A percentile compares a stretch with the other conserved stretches of the same genome.
Conservation (phyloP, 306 rosid genomes). For the Vachellia collinsii region DNA sequence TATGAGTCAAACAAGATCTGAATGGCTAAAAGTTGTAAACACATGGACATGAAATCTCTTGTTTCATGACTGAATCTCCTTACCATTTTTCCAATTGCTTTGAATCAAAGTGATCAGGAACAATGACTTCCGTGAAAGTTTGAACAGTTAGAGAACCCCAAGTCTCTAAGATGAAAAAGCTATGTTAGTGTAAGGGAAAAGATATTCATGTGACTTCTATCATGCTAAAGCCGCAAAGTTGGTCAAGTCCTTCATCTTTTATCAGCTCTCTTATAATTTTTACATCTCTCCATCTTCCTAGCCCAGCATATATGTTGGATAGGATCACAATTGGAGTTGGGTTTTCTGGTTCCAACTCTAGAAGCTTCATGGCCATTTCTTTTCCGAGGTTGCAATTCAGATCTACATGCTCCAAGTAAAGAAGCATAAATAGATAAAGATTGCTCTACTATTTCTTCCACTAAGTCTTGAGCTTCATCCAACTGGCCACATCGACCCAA, state of each 20-base stretch:
- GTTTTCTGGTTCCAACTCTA: slow-evolving; percentile 64
- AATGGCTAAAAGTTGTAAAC: not conserved
- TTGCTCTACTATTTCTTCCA: slow-evolving; percentile 58
- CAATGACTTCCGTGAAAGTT: slow-evolving; percentile 38
- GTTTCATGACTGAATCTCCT: slow-evolving; percentile 73
- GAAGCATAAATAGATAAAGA: slow-evolving; percentile 63
- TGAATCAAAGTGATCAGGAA: slow-evolving; percentile 61
- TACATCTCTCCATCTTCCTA: slow-evolving; percentile 78
- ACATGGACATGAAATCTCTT: slow-evolving; percentile 79
- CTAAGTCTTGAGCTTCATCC: slow-evolving; percentile 53
- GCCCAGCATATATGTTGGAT: slow-evolving; percentile 69
- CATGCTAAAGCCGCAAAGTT: slow-evolving; percentile 65
- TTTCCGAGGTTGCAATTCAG: slow-evolving; percentile 59
- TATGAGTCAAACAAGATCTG: not conserved
- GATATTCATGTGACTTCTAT: slow-evolving; percentile 50
- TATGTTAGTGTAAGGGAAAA: slow-evolving; percentile 29
- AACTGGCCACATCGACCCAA: slow-evolving; percentile 69
- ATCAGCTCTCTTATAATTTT: slow-evolving; percentile 66
- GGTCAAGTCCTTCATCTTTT: slow-evolving; percentile 52
- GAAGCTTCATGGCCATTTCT: slow-evolving; percentile 61
- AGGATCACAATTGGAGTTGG: slow-evolving; percentile 63
- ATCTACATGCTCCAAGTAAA: slow-evolving; percentile 69
- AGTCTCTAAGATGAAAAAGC: slow-evolving; percentile 12
- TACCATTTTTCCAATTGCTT: slow-evolving; percentile 63
- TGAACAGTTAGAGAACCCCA: slow-evolving; percentile 10